Conservation (phyloP, 768 basidiomycete species). For the Mycena rebaudengoi region DNA sequence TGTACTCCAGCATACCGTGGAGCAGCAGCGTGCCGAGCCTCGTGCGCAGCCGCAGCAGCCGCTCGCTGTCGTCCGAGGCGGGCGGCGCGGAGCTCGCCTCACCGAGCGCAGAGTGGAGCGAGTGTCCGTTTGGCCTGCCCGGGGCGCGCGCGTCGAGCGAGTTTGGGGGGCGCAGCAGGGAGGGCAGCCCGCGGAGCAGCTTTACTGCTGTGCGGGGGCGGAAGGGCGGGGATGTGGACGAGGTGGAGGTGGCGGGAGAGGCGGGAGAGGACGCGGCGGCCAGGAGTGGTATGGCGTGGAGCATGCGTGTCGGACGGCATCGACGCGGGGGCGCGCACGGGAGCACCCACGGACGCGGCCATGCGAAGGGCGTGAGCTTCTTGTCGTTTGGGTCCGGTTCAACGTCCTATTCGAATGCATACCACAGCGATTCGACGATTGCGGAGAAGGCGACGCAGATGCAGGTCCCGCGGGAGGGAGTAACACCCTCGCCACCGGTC, state of each 20-base stretch:
- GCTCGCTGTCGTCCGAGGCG: conserved; percentile 18
- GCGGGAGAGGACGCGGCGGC: background rate
- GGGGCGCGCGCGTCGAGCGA: background rate
- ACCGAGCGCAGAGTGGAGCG: conserved; percentile 5
- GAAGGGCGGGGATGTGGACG: too few relatives aligned
- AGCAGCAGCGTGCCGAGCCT: conserved; percentile 17
- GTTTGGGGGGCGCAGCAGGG: too few relatives aligned
- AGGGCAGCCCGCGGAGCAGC: too few relatives aligned
- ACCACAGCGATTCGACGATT: background rate
- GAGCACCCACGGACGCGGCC: background rate
- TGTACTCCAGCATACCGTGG: background rate
- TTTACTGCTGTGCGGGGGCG: too few relatives aligned
- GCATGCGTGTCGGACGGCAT: conserved; percentile 1
- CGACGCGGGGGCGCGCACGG: too few relatives aligned
- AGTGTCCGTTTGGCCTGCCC: background rate
- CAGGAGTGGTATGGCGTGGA: conserved; percentile 1
- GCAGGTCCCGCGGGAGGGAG: background rate
- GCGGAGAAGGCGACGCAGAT: background rate
- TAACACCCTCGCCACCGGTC: background rate
- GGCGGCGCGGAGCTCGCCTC: conserved; percentile 13
- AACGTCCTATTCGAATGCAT: background rate
- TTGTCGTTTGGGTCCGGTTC: conserved; percentile 21
- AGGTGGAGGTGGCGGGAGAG: background rate
- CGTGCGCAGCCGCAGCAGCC: conserved; percentile 14
- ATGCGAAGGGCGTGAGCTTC: conserved; percentile 6